These are phyloP conservation scores for Nicotiana paniculata DNA, from an alignment of 257 asterid genomes.

Conservation along the genomic window DNA sequence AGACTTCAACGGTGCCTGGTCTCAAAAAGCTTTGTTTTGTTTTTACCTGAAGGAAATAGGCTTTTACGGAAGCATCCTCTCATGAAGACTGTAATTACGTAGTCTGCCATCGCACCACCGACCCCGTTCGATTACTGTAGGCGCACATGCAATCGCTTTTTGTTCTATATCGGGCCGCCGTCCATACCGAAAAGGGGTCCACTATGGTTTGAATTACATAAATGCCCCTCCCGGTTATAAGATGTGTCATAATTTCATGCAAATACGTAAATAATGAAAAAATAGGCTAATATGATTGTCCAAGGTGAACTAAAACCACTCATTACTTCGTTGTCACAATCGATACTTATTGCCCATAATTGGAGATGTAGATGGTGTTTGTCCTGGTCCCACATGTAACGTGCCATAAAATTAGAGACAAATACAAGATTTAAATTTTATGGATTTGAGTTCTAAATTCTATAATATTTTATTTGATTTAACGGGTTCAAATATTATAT, in stretches of 20 bases:
- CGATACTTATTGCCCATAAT: no score
- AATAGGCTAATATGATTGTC: not conserved
- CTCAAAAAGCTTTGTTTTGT: constrained; percentile 22
- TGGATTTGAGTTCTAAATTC: no score
- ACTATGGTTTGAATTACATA: not conserved
- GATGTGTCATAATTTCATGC: not conserved
- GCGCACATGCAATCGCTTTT: not conserved
- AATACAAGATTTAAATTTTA: no score
- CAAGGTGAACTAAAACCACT: no score
- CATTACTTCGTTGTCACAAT: no score
- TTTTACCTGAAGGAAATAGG: constrained; percentile 4
- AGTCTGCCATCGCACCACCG: not conserved
- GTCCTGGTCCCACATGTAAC: no score
- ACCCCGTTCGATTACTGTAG: not conserved
- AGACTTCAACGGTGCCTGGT: constrained; percentile 1
- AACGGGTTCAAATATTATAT: no score
- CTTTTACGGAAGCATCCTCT: not conserved
- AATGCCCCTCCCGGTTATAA: not conserved
- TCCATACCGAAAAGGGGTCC: not conserved
- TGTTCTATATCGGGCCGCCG: not conserved
- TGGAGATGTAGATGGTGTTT: no score
- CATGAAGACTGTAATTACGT: not conserved
- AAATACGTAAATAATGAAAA: not conserved
- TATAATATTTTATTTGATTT: no score
- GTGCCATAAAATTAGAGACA: no score